Conservation (phyloP, 2,329 filamentous ascomycete species). For the Hymenotorrendiella dingleyae region DNA sequence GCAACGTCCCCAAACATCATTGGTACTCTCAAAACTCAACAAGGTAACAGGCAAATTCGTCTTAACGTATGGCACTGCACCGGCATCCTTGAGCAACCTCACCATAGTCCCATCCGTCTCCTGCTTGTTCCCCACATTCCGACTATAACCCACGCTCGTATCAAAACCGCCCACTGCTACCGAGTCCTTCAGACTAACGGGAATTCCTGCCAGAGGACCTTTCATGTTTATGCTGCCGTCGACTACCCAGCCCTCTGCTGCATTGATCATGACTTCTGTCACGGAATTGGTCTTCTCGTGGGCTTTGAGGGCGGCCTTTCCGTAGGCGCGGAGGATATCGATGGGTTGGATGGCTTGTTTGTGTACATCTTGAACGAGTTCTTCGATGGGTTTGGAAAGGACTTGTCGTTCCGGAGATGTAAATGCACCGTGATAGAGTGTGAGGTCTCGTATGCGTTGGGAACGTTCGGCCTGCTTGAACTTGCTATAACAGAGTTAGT, state of each 20-base stretch:
- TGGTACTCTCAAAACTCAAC: slow-evolving; percentile 34
- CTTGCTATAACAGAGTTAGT: slow-evolving; percentile 47
- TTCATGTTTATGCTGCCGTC: slow-evolving; percentile 60
- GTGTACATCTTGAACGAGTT: slow-evolving; percentile 74
- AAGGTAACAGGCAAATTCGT: slow-evolving; percentile 80
- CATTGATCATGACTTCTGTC: slow-evolving; percentile 77
- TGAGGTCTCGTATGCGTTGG: slow-evolving; percentile 61
- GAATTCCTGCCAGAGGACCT: slow-evolving; percentile 80
- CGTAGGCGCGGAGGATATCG: slow-evolving; percentile 77
- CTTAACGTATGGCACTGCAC: slow-evolving; percentile 88
- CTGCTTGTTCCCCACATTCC: slow-evolving; percentile 67
- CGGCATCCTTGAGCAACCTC: slow-evolving; percentile 75
- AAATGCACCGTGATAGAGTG: slow-evolving; percentile 60
- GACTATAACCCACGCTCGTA: slow-evolving; percentile 73
- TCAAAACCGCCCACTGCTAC: slow-evolving; percentile 81
- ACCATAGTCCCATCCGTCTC: slow-evolving; percentile 70
- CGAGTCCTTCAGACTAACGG: slow-evolving; percentile 76
- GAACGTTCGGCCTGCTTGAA: slow-evolving; percentile 74
- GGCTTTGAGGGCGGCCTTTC: slow-evolving; percentile 77
- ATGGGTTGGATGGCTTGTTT: slow-evolving; percentile 57
- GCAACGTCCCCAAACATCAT: slow-evolving; percentile 73
- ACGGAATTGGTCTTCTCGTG: slow-evolving; percentile 85
- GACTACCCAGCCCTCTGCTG: slow-evolving; percentile 67
- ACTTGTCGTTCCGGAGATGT: slow-evolving; percentile 59
- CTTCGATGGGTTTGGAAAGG: slow-evolving; percentile 66